phyloP scores from a whole-genome alignment of 495 filamentous ascomycete genomes.

The Penicillium bialowiezense region DNA sequence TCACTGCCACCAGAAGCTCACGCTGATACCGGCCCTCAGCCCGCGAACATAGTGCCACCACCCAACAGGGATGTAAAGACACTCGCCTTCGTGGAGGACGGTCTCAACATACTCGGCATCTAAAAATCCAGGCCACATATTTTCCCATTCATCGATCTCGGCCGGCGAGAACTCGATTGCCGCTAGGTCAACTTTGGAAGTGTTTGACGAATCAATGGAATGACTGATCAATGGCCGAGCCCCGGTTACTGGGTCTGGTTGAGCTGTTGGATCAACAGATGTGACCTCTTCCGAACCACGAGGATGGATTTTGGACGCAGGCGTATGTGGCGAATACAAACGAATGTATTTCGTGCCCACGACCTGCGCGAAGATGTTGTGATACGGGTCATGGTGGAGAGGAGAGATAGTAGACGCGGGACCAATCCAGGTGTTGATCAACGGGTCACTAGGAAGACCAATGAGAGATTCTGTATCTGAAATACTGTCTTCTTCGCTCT shows the following conservation, averaged over 20 bases:
- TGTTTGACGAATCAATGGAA: slow-evolving; percentile 89
- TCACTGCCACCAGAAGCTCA: slow-evolving; percentile 92
- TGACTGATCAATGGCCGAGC: slow-evolving; percentile 11
- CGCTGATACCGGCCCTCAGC: slow-evolving; percentile 83
- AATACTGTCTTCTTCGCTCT: slow-evolving; percentile 6
- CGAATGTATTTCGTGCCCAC: slow-evolving; percentile 89
- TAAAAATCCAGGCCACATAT: slow-evolving; percentile 54
- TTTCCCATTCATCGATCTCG: slow-evolving; percentile 49
- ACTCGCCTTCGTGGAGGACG: slow-evolving; percentile 76
- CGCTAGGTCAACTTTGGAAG: slow-evolving; percentile 70
- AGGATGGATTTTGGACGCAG: slow-evolving; percentile 56
- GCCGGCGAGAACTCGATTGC: slow-evolving; percentile 44
- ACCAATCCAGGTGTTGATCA: slow-evolving; percentile 90
- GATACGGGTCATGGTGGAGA: slow-evolving; percentile 88
- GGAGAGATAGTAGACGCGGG: slow-evolving; percentile 86
- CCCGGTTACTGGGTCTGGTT: slow-evolving; percentile 5
- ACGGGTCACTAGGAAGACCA: slow-evolving; percentile 30
- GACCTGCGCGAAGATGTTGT: slow-evolving; percentile 89
- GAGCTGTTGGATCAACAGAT: slow-evolving; percentile 14
- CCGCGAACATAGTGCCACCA: slow-evolving; percentile 99
- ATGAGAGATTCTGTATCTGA: slow-evolving; percentile 11
- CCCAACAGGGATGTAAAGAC: slow-evolving; percentile 85
- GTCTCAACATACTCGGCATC: slow-evolving; percentile 71
- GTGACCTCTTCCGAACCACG: slow-evolving; percentile 61
- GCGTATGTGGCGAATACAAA: slow-evolving; percentile 71